phyloP scores from a whole-genome alignment of 2,329 filamentous ascomycete genomes.

The Botrytis byssoidea region DNA sequence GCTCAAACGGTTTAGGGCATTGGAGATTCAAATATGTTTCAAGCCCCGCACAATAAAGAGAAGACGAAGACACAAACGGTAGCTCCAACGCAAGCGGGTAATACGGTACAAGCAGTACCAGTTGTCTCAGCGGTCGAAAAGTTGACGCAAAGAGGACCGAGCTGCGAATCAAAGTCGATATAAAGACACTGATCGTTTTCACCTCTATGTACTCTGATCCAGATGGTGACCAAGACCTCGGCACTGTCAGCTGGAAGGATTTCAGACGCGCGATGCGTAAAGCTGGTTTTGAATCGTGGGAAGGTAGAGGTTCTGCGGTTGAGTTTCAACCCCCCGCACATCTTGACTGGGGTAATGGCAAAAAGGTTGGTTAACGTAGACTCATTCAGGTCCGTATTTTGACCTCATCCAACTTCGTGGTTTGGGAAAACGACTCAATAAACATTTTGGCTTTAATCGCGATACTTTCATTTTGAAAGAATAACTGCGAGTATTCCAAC shows the following conservation, averaged over 20 bases:
- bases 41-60: background rate
- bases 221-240: background rate
- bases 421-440: background rate
- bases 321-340: background rate
- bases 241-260: background rate
- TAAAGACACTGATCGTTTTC: background rate
- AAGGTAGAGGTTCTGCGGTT: background rate
- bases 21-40: background rate
- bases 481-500: background rate
- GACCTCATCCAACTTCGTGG: background rate
- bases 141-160: background rate
- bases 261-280: background rate
- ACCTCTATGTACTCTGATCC: background rate
- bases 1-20: background rate
- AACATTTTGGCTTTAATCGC: background rate
- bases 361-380: background rate
- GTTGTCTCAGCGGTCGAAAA: background rate
- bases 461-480: background rate
- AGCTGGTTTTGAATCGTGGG: background rate
- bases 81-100: background rate
- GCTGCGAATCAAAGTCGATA: background rate
- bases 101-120: background rate
- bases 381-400: background rate
- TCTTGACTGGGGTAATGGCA: background rate
- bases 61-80: background rate